These are phyloP conservation scores for Pythium rishiriense DNA, from an alignment of 352 stramenopile species.

Conservation along the genomic window DNA sequence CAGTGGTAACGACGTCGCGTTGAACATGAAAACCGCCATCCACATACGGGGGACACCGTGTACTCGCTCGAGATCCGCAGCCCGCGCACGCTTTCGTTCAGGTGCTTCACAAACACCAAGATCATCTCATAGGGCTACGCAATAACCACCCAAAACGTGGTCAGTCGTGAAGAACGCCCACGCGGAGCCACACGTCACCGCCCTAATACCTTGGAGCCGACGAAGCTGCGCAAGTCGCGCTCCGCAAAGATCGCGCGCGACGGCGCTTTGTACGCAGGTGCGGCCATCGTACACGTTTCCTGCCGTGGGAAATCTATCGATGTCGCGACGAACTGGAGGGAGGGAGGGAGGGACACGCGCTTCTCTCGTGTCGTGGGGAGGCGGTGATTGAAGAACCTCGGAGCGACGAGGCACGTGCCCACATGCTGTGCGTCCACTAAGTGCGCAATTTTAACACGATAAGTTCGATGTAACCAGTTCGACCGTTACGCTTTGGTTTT, in stretches of 20 bases:
- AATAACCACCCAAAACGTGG: not conserved
- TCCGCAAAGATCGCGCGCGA: constrained; percentile 80
- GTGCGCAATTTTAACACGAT: not conserved
- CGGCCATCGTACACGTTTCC: constrained; percentile 28
- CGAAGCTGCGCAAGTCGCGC: constrained; percentile 65
- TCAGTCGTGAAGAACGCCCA: not conserved
- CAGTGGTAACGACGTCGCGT: not conserved
- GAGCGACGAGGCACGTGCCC: not conserved
- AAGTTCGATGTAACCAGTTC: constrained; percentile 22
- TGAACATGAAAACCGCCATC: not conserved
- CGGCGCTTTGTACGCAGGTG: constrained; percentile 46
- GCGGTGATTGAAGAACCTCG: constrained; percentile 5
- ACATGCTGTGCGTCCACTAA: not conserved
- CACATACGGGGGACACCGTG: constrained; percentile 59
- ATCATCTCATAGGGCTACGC: constrained; percentile 77
- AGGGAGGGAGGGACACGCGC: not conserved
- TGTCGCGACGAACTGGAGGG: too few relatives aligned
- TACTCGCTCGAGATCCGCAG: constrained; percentile 60
- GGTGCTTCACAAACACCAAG: constrained; percentile 76
- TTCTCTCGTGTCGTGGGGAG: not conserved
- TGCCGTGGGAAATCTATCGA: not conserved
- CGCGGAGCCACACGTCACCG: not conserved
- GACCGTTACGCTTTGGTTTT: not conserved
- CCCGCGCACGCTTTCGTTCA: constrained; percentile 80
- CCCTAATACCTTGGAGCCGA: constrained; percentile 60